A percentile compares a stretch with the other conserved stretches of the same genome.
Evolutionary conservation across 2,329 filamentous ascomycete species (phyloP).

Genomic region (Monosporascus ibericus): DNA sequence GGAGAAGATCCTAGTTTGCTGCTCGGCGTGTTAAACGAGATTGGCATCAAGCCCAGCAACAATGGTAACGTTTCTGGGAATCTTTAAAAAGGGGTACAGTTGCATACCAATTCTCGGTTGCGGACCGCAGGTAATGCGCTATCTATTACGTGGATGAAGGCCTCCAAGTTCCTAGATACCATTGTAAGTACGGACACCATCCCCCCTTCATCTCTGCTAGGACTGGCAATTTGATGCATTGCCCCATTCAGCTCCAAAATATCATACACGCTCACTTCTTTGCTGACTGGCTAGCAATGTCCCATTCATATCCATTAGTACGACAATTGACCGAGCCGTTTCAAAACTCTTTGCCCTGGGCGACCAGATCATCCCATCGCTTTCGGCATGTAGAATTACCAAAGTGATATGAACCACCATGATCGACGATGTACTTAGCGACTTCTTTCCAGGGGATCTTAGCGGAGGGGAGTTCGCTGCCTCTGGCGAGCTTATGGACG

Average conservation of each 20-base stretch:
- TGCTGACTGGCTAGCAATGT: neutral
- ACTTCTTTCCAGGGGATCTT: slow-evolving; percentile 54
- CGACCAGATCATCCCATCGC: slow-evolving; percentile 45
- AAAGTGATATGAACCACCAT: slow-evolving; percentile 53
- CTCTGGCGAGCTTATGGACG: slow-evolving; percentile 31
- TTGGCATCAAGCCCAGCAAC: slow-evolving; percentile 28
- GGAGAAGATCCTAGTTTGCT: slow-evolving; percentile 33
- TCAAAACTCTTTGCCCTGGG: slow-evolving; percentile 11
- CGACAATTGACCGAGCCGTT: neutral
- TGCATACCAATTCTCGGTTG: no score
- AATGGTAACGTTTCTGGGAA: no score
- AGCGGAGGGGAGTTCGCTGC: slow-evolving; percentile 20
- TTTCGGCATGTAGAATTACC: slow-evolving; percentile 53
- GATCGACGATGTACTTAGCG: slow-evolving; percentile 42
- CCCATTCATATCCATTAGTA: neutral
- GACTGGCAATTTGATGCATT: slow-evolving; percentile 11
- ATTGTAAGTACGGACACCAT: slow-evolving; percentile 19
- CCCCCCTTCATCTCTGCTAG: slow-evolving; percentile 3
- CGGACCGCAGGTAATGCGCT: neutral
- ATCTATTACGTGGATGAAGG: slow-evolving; percentile 1
- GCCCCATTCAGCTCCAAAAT: slow-evolving; percentile 2
- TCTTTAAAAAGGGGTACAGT: no score
- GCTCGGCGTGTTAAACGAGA: slow-evolving; percentile 32
- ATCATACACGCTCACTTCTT: slow-evolving; percentile 9
- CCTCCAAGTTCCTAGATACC: slow-evolving; percentile 1